These are phyloP conservation scores for Wickerhamomyces chambardii DNA, from an alignment of 805 yeast genomes.

Conservation along the genomic window DNA sequence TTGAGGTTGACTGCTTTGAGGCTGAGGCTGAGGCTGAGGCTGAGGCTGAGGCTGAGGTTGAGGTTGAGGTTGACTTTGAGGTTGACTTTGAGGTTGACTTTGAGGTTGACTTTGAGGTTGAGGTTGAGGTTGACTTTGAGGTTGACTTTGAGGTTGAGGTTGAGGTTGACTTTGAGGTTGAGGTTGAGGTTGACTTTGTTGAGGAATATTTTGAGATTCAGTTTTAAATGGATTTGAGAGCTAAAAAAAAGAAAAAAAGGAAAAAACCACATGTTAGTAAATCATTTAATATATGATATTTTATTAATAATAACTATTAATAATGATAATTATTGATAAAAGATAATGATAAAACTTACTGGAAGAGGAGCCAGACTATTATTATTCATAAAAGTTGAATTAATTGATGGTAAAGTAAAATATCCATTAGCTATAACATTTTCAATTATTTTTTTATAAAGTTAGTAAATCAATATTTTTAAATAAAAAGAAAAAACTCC, in stretches of 20 bases:
- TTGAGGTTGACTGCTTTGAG: slow-evolving; percentile 1
- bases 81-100: slow-evolving; percentile 10
- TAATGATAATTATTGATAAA: no score
- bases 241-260: background rate
- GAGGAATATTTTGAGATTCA: background rate
- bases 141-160: background rate
- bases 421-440: background rate
- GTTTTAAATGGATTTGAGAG: background rate
- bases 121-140: slow-evolving; percentile 15
- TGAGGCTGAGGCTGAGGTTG: slow-evolving; percentile 9
- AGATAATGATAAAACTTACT: background rate
- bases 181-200: background rate
- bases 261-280: no score
- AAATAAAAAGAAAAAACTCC: no score
- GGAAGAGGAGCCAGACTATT: background rate
- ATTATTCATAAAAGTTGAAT: background rate
- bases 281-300: no score
- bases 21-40: slow-evolving; percentile 7
- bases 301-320: no score
- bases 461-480: no score
- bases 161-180: background rate
- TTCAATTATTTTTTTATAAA: no score
- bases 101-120: slow-evolving; percentile 11
- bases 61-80: slow-evolving; percentile 13
- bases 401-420: background rate